Evolutionary conservation across 2,329 filamentous ascomycete species (phyloP), one percentile per base, ranked within the genome.

Genomic region (Trichoderma simmonsii): DNA sequence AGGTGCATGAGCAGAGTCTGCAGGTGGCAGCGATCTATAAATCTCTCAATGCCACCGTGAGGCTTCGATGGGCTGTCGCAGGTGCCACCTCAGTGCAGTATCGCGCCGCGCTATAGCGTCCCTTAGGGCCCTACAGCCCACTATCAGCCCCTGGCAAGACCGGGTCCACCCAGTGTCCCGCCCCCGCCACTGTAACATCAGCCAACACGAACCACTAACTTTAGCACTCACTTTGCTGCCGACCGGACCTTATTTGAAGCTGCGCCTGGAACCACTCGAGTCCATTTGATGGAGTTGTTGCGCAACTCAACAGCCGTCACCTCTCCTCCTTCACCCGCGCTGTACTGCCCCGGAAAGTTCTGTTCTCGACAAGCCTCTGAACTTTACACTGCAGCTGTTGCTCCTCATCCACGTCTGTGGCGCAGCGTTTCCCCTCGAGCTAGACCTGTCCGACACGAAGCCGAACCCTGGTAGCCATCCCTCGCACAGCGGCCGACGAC

Each of bases 141-240:
- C 67, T 54, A 28, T 43, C 51, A 36, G 56, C 11, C 28, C 67
- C 67, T 70, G 67, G 66, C 66, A 62, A 43, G 39, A n/a, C 36
- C 24, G 30, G 62, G 56, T 51, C 69, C 61, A 59, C 73, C 74
- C 74, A 73, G 64, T 77, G 77, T 77, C 76, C 77, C 77, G 76
- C 77, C 77, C 77, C 77, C 77, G 75, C 77, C 77, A 78, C 77
- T 72, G 71, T 73, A 72, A 63, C 63, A 59, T 70, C 67, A 70
- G 67, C 57, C 67, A 62, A 62, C 67, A 61, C 67, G 67, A 70
- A 54, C 56, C 67, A 60, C 65, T 69, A 69, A 60, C 65, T 69
- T 61, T 61, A 69, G 65, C 54, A 60, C 26, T 60, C 65, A 15
- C 65, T 39, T 69, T 24, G 48, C 48, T 54, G 48, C 48, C 65